phyloP scores from a whole-genome alignment of 305 asterid species.

The Fraxinus angustifolia region DNA sequence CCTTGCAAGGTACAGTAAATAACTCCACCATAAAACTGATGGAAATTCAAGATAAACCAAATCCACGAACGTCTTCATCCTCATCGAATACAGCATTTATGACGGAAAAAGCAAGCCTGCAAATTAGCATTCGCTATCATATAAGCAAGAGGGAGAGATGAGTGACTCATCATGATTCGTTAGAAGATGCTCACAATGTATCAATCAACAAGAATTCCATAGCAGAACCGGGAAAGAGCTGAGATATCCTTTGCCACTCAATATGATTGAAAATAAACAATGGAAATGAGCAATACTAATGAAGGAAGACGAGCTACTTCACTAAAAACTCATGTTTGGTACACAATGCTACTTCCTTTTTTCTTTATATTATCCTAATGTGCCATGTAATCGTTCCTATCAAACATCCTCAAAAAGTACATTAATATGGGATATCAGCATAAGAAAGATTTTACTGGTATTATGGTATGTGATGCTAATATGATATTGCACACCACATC shows the following conservation, averaged over 20 bases:
- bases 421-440: background rate
- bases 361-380: background rate
- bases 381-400: background rate
- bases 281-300: background rate
- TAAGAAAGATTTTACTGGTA: background rate
- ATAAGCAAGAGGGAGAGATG: background rate
- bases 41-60: slow-evolving; percentile 24
- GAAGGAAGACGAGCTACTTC: background rate
- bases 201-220: background rate
- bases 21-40: background rate
- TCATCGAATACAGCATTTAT: slow-evolving; percentile 39
- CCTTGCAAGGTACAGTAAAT: background rate
- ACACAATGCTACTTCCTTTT: background rate
- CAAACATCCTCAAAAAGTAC: background rate
- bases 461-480: background rate
- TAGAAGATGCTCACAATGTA: background rate
- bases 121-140: slow-evolving; percentile 5
- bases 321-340: background rate
- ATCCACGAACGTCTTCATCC: slow-evolving; percentile 30
- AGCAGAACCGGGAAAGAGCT: background rate
- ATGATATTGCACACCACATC: background rate
- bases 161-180: background rate
- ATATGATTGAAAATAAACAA: background rate
- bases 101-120: slow-evolving; percentile 47
- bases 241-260: background rate